Conservation (phyloP, 495 filamentous ascomycete species). For the Aspergillus heteromorphus region DNA sequence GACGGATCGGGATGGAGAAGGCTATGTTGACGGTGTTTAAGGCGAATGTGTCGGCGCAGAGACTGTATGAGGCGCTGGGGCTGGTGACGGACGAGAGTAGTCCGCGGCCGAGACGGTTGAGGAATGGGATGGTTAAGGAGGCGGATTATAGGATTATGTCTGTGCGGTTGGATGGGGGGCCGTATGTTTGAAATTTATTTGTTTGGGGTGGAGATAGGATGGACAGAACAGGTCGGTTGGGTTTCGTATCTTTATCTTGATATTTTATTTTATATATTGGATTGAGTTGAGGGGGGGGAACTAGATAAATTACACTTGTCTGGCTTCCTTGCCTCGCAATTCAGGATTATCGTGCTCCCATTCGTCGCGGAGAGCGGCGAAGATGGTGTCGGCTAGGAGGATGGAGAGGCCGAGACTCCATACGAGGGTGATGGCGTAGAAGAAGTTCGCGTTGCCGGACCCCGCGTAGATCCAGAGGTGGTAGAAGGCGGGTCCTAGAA, state of each 20-base stretch:
- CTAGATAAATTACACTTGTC: constrained; percentile 64
- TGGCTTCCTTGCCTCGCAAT: constrained; percentile 76
- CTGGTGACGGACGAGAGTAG: constrained; percentile 64
- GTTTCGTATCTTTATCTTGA: no score
- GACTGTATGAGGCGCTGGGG: constrained; percentile 65
- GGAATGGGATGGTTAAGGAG: constrained; percentile 59
- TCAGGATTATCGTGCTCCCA: constrained; percentile 91
- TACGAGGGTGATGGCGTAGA: constrained; percentile 96
- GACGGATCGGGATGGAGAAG: constrained; percentile 52
- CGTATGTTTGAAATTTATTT: background rate
- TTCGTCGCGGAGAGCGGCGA: constrained; percentile 85
- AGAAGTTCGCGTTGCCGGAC: constrained; percentile 97
- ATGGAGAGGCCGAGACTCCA: constrained; percentile 87
- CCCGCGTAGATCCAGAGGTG: constrained; percentile 98
- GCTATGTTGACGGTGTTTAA: constrained; percentile 82
- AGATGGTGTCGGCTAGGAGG: constrained; percentile 76
- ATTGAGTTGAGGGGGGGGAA: no score
- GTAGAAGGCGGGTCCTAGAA: constrained; percentile 93
- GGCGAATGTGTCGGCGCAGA: constrained; percentile 53
- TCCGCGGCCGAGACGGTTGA: constrained; percentile 54
- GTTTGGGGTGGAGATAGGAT: background rate
- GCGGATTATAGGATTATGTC: constrained; percentile 70
- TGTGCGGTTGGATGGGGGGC: constrained; percentile 37
- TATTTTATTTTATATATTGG: no score
- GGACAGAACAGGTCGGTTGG: no score